These are phyloP conservation scores for Paramecium sexaurelia DNA, from an alignment of 73 alveolate genomes.

Conservation along the genomic window DNA sequence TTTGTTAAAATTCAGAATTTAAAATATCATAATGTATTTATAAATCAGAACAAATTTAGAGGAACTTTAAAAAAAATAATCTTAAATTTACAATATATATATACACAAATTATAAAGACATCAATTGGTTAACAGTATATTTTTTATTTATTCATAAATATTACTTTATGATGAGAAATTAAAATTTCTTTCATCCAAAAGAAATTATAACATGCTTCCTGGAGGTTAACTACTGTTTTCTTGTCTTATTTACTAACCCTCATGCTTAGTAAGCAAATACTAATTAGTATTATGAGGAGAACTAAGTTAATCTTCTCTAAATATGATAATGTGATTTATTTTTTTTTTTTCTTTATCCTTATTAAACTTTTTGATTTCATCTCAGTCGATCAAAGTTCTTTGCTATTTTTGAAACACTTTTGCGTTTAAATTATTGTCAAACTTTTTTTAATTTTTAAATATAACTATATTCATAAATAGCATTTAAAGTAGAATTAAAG, in stretches of 20 bases:
- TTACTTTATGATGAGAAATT: not conserved
- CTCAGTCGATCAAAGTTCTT: not conserved
- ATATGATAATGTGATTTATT: not conserved
- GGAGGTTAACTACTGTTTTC: not conserved
- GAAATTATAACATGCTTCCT: not conserved
- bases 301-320: not conserved
- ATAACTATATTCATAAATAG: not conserved
- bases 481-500: too few species aligned
- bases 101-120: not conserved
- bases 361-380: not conserved
- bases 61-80: not conserved
- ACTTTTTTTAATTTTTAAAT: not conserved
- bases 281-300: constrained; percentile 22
- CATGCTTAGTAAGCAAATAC: constrained; percentile 12
- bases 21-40: too few species aligned
- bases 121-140: not conserved
- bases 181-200: not conserved
- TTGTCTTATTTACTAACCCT: not conserved
- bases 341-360: not conserved
- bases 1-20: too few species aligned
- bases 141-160: not conserved
- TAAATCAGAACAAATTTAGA: too few species aligned
- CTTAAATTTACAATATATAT: too few species aligned
- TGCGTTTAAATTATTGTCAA: not conserved
- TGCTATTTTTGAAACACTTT: not conserved